Conservation (phyloP, 1,139 yeast species). For the Blastobotrys capitulatus region DNA sequence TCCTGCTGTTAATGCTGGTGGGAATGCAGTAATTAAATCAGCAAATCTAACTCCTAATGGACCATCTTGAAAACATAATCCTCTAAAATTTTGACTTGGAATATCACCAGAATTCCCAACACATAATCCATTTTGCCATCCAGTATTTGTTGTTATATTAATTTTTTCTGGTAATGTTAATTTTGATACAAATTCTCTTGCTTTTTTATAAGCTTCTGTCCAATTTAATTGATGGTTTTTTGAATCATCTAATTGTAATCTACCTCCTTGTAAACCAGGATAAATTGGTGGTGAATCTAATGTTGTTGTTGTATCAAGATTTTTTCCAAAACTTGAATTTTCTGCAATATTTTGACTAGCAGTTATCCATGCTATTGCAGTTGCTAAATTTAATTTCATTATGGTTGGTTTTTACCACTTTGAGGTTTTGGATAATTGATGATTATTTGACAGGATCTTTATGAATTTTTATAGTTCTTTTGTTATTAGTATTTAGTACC, state of each 20-base stretch:
- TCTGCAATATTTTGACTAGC: not conserved
- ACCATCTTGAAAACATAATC: constrained; percentile 61
- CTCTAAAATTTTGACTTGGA: constrained; percentile 51
- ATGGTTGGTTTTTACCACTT: no score
- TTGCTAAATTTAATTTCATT: no score
- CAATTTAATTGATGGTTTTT: not conserved
- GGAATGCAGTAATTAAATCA: constrained; percentile 53
- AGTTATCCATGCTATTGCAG: not conserved
- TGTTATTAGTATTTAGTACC: no score
- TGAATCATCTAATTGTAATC: constrained; percentile 1
- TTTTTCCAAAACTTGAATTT: no score
- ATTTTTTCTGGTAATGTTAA: constrained; percentile 57
- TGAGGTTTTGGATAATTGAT: no score
- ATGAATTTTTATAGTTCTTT: no score
- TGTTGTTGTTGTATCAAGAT: no score
- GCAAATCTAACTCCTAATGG: constrained; percentile 58
- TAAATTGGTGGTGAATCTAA: constrained; percentile 15
- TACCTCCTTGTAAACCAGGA: constrained; percentile 35
- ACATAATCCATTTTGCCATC: constrained; percentile 54
- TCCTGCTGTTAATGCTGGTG: constrained; percentile 56
- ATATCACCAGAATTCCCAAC: constrained; percentile 59
- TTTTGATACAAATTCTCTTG: constrained; percentile 47
- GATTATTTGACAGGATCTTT: no score
- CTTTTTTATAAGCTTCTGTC: constrained; percentile 29
- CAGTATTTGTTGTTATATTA: constrained; percentile 60